These are phyloP conservation scores for Castanea crenata DNA, from an alignment of 306 rosid species.

Conservation along the genomic window DNA sequence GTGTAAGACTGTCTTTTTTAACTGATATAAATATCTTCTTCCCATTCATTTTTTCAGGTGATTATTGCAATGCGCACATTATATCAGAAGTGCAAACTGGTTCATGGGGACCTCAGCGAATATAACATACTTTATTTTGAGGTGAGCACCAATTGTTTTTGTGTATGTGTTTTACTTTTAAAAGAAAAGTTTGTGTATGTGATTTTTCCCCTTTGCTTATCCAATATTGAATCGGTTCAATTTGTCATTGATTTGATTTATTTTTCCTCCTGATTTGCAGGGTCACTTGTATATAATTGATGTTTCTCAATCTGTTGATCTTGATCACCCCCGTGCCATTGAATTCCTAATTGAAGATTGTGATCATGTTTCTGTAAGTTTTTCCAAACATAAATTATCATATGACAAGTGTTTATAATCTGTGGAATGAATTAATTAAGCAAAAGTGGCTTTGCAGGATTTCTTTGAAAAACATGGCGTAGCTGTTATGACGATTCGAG, in stretches of 20 bases:
- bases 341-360: conserved; percentile 84
- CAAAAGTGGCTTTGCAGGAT: conserved; percentile 48
- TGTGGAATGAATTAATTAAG: conserved; percentile 10
- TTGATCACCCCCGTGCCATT: conserved; percentile 84
- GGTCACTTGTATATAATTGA: conserved; percentile 87
- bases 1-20: background rate
- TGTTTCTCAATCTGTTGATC: conserved; percentile 95
- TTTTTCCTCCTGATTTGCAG: conserved; percentile 36
- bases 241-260: conserved; percentile 4
- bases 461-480: conserved; percentile 84
- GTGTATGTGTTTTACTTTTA: background rate
- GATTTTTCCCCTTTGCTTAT: background rate
- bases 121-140: conserved; percentile 83
- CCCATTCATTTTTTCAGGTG: conserved; percentile 43
- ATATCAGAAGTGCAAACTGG: conserved; percentile 90
- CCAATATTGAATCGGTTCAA: conserved; percentile 14
- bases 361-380: conserved; percentile 71
- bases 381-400: background rate
- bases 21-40: background rate
- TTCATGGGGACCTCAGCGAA: conserved; percentile 95
- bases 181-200: too few relatives aligned
- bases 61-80: conserved; percentile 78
- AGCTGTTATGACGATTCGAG: conserved; percentile 84
- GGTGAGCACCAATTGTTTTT: conserved; percentile 32
- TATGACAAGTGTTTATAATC: background rate